Evolutionary conservation across 1,139 yeast species (phyloP).

Genomic region (Taiozyma sp.): DNA sequence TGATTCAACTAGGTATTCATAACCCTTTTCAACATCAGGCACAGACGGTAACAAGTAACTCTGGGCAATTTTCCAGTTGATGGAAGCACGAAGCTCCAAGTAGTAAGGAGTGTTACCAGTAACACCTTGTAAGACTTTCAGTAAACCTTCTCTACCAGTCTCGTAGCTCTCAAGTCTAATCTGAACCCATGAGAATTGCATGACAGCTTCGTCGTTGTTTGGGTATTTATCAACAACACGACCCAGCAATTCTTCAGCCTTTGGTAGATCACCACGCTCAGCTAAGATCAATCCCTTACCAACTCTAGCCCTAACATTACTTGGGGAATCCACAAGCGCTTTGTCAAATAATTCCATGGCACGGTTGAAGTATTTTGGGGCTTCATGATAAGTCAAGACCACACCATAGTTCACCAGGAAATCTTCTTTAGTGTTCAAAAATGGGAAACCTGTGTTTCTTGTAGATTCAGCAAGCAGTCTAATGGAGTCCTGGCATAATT

Average conservation of each 20-base stretch:
- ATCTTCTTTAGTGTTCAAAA: constrained; percentile 51
- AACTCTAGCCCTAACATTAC: constrained; percentile 56
- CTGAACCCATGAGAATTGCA: constrained; percentile 79
- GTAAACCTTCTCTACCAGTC: constrained; percentile 49
- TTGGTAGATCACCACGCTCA: constrained; percentile 52
- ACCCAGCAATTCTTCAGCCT: constrained; percentile 48
- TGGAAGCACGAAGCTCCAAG: constrained; percentile 50
- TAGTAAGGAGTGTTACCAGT: constrained; percentile 48
- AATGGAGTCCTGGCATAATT: constrained; percentile 57
- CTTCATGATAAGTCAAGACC: constrained; percentile 76
- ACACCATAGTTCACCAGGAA: constrained; percentile 66
- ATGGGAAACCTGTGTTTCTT: constrained; percentile 39
- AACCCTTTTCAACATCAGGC: constrained; percentile 33
- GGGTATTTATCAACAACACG: constrained; percentile 48
- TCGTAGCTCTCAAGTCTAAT: constrained; percentile 46
- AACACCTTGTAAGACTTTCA: constrained; percentile 36
- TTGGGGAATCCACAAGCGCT: constrained; percentile 46
- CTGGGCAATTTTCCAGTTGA: constrained; percentile 70
- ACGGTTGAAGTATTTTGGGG: constrained; percentile 77
- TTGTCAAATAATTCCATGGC: constrained; percentile 70
- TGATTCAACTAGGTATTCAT: constrained; percentile 52
- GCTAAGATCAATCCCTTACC: constrained; percentile 79
- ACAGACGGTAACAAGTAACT: constrained; percentile 37
- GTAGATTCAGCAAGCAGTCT: constrained; percentile 45
- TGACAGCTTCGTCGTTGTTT: constrained; percentile 51